A percentile compares a stretch with the other conserved stretches of the same genome.
Conservation (phyloP, 139 green algal genomes). For the Coelastrella sp. region DNA sequence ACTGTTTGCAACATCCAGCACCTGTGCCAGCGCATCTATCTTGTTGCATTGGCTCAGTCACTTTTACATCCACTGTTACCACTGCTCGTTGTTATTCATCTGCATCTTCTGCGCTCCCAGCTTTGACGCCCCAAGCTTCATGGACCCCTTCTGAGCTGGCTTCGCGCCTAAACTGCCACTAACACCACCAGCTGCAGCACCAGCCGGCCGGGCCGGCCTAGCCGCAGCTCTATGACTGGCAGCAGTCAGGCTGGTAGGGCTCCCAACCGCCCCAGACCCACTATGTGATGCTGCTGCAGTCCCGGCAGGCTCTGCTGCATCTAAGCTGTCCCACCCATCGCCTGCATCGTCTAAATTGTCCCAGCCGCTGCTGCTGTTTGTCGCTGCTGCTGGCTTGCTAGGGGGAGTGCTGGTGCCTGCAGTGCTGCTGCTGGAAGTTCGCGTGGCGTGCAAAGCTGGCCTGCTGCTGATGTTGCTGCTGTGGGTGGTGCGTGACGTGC, state of each 20-base stretch:
- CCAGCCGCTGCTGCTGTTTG: conserved; percentile 19
- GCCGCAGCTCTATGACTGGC: neutral
- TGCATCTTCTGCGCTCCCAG: conserved; percentile 46
- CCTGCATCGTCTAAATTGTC: conserved; percentile 33
- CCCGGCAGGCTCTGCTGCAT: conserved; percentile 5
- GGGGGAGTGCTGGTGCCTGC: neutral
- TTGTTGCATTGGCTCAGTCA: too few species aligned
- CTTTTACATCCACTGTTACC: too few species aligned
- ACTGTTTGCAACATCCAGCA: too few species aligned
- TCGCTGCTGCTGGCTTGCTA: neutral
- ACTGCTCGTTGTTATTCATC: neutral
- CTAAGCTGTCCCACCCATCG: conserved; percentile 48
- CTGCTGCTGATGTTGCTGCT: neutral
- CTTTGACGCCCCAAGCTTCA: conserved; percentile 64
- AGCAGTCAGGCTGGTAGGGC: neutral
- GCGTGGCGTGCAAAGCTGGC: neutral
- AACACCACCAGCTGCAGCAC: neutral
- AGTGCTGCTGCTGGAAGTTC: neutral
- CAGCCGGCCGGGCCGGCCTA: neutral
- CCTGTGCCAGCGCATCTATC: too few species aligned
- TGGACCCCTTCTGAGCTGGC: conserved; percentile 11
- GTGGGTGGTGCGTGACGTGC: neutral
- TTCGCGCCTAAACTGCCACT: neutral
- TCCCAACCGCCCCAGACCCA: neutral
- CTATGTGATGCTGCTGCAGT: neutral